These are phyloP conservation scores for Tillandsia leiboldiana DNA, from an alignment of 176 grass and related monocot species.

Conservation along the genomic window DNA sequence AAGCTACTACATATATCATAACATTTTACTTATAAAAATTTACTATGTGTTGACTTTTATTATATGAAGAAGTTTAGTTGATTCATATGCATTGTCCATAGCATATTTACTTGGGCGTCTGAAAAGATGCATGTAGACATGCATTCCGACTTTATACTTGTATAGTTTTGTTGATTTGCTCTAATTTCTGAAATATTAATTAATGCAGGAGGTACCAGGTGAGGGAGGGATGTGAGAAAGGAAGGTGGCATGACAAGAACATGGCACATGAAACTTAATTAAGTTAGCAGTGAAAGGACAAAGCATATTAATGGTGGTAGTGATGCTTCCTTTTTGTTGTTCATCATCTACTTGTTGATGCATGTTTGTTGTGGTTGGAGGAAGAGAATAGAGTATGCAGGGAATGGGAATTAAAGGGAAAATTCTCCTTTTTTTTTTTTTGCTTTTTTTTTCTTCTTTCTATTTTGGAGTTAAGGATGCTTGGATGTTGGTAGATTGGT, in stretches of 20 bases:
- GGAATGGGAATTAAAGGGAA: not conserved
- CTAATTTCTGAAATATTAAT: too few species aligned
- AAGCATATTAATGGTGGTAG: constrained; percentile 9
- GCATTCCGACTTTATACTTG: too few species aligned
- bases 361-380: not conserved
- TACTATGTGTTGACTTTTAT: too few species aligned
- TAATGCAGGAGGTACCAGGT: constrained; percentile 30
- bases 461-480: constrained; percentile 1
- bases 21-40: too few species aligned
- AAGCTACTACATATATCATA: too few species aligned
- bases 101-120: too few species aligned
- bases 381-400: not conserved
- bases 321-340: constrained; percentile 13
- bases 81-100: too few species aligned
- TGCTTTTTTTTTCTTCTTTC: not conserved
- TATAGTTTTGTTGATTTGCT: too few species aligned
- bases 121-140: too few species aligned
- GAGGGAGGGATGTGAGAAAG: constrained; percentile 27
- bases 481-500: constrained; percentile 13
- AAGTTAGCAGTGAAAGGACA: not conserved
- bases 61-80: too few species aligned
- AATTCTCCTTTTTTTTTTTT: constrained; percentile 18
- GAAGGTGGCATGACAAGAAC: too few species aligned
- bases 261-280: too few species aligned
- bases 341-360: constrained; percentile 16